A percentile compares a stretch with the other conserved stretches of the same genome.
Evolutionary conservation across 305 asterid species (phyloP).

Genomic region (Ruellia speciosa): DNA sequence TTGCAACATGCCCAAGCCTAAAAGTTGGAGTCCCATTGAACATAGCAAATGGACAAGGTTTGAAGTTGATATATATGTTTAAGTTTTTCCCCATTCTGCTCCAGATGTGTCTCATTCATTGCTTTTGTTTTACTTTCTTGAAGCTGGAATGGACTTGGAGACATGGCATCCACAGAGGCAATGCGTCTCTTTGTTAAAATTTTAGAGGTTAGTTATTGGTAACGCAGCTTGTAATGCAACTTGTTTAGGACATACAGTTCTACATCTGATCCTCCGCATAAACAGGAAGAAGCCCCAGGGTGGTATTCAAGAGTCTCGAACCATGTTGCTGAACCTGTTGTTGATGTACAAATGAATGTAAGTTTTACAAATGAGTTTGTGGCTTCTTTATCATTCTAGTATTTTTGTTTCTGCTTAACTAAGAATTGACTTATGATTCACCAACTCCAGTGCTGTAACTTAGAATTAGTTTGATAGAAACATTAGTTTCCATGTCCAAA

Average conservation of each 20-base stretch:
- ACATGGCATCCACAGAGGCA: conserved; percentile 85
- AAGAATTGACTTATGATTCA: neutral
- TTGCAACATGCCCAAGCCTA: conserved; percentile 85
- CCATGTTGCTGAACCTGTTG: conserved; percentile 52
- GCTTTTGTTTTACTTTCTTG: conserved; percentile 26
- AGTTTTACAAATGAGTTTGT: conserved; percentile 27
- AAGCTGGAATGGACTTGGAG: conserved; percentile 91
- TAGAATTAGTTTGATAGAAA: neutral
- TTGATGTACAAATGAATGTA: conserved; percentile 71
- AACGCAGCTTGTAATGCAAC: neutral
- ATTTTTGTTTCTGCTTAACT: neutral
- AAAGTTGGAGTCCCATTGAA: conserved; percentile 89
- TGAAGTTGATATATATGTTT: conserved; percentile 9
- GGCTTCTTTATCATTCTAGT: neutral
- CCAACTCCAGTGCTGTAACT: neutral
- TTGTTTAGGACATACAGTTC: neutral
- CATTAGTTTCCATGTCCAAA: neutral
- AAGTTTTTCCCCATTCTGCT: neutral
- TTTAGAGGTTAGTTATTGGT: conserved; percentile 52
- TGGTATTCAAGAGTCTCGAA: conserved; percentile 82
- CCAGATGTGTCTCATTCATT: neutral
- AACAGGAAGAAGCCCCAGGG: conserved; percentile 91
- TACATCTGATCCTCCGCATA: conserved; percentile 10
- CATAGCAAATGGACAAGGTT: conserved; percentile 97
- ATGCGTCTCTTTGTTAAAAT: conserved; percentile 94